Base-by-base conservation (phyloP, 495 filamentous ascomycete species). In the Penicillium soppii region DNA sequence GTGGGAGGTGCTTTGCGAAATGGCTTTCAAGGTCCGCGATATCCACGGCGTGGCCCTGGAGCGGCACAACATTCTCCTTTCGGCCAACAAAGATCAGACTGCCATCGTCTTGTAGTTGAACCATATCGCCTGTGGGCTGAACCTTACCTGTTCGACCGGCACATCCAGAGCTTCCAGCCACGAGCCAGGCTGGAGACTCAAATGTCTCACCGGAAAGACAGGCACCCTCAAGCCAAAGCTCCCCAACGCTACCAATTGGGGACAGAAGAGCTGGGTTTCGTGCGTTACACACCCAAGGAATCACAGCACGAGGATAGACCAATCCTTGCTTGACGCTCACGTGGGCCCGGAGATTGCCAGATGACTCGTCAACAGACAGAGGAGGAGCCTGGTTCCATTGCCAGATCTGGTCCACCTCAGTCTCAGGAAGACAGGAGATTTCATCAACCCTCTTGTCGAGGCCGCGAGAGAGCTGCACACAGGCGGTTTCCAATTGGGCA, bases 391-490 rank as follows among this genome's bases (percentile, higher is more conserved):
- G 36, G 39, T 77, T 77, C 63, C 67, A 73, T 26, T 62, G 17
- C 68, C 68, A 73, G 13, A 77, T 75, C 17, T 66, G 52, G 32
- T 62, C 54, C 48, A 70, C 42, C 42, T 77, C 73, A 1, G 46
- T 51, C 12, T 57, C 61, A 7, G 68, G 67, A 13, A 77, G 53
- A 26, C 62, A 73, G 15, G 67, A 70, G 10, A 74, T 65, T 19
- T 72, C 58, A 8, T 56, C 59, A 32, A 76, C 21, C 10, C 49
- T 59, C 15, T 52, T 58, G 1, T 62, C 52, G 2, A 57, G 33
- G 16, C 53, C 53, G 5, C 62, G 61, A 1, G 51, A 58, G 29
- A 78, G 50, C 43, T 70, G 56, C 4, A 22, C 38, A 45, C 65
- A 66, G 16, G 62, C 63, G 2, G 56, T 56, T 32, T 75, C 75